A percentile compares a stretch with the other conserved stretches of the same genome.
phyloP scores from a whole-genome alignment of 2,329 filamentous ascomycete species.

The Cladosporium halotolerans region DNA sequence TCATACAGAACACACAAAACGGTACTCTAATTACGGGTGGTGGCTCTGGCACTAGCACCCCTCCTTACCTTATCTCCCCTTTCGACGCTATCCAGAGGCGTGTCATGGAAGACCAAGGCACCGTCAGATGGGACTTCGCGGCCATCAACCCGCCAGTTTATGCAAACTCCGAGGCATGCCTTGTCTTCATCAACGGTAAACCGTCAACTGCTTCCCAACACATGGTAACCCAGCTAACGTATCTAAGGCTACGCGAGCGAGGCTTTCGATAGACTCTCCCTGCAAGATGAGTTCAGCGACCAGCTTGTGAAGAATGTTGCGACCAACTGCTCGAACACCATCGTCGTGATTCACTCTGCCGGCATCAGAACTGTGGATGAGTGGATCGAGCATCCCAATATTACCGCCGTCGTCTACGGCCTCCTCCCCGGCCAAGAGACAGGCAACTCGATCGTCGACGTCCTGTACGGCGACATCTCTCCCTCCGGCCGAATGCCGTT shows the following conservation, averaged over 20 bases:
- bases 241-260: constrained; percentile 36
- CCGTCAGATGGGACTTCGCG: constrained; percentile 19
- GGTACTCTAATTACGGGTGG: constrained; percentile 41
- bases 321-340: constrained; percentile 12
- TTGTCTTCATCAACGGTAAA: constrained; percentile 53
- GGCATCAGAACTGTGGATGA: constrained; percentile 36
- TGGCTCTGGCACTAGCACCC: constrained; percentile 35
- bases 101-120: constrained; percentile 23
- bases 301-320: constrained; percentile 39
- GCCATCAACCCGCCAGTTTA: constrained; percentile 19
- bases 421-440: constrained; percentile 37
- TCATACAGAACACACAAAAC: constrained; percentile 13
- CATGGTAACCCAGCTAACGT: neutral
- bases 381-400: constrained; percentile 37
- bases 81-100: constrained; percentile 36
- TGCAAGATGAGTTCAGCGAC: constrained; percentile 40
- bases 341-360: constrained; percentile 42
- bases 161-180: constrained; percentile 32
- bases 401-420: constrained; percentile 37
- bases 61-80: constrained; percentile 34
- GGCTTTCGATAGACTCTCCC: constrained; percentile 35
- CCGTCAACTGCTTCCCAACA: neutral
- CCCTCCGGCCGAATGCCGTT: constrained; percentile 46
- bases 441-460: constrained; percentile 35
- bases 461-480: constrained; percentile 35